These are phyloP conservation scores for Candida albicans DNA, from an alignment of 1,139 yeast species.

Conservation along the genomic window DNA sequence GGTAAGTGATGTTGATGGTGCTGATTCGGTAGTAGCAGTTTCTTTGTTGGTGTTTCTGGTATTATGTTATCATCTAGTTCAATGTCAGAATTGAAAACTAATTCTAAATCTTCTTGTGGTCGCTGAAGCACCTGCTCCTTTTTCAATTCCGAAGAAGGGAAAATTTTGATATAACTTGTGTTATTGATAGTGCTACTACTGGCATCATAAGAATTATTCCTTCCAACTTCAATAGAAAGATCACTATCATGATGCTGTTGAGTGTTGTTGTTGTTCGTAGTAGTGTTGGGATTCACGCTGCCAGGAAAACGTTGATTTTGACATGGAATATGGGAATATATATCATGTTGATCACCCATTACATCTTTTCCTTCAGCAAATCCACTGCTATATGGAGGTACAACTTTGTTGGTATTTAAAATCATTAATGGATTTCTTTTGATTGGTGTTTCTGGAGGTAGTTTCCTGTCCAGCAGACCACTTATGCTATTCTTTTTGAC, in stretches of 20 bases:
- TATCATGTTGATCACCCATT: neutral
- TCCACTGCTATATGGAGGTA: conserved; percentile 6
- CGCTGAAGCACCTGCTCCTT: neutral
- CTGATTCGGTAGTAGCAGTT: conserved; percentile 1
- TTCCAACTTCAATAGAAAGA: conserved; percentile 42
- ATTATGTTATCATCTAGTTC: conserved; percentile 21
- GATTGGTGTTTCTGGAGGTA: conserved; percentile 81
- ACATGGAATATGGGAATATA: neutral
- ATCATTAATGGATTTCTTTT: conserved; percentile 56
- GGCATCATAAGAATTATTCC: conserved; percentile 27
- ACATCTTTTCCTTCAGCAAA: neutral
- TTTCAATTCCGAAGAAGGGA: conserved; percentile 11
- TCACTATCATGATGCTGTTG: conserved; percentile 8
- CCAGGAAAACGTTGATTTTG: too few relatives aligned
- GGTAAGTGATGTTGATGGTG: neutral
- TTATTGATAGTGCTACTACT: conserved; percentile 21
- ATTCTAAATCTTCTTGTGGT: conserved; percentile 21
- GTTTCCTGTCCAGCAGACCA: conserved; percentile 25
- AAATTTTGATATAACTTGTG: conserved; percentile 36
- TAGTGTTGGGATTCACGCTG: neutral
- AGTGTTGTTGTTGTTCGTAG: conserved; percentile 20
- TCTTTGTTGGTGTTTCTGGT: conserved; percentile 48
- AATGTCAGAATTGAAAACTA: conserved; percentile 18
- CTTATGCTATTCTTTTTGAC: conserved; percentile 63
- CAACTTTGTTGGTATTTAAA: conserved; percentile 26